phyloP scores from a whole-genome alignment of 345 rosid genomes.

The Heritiera littoralis region DNA sequence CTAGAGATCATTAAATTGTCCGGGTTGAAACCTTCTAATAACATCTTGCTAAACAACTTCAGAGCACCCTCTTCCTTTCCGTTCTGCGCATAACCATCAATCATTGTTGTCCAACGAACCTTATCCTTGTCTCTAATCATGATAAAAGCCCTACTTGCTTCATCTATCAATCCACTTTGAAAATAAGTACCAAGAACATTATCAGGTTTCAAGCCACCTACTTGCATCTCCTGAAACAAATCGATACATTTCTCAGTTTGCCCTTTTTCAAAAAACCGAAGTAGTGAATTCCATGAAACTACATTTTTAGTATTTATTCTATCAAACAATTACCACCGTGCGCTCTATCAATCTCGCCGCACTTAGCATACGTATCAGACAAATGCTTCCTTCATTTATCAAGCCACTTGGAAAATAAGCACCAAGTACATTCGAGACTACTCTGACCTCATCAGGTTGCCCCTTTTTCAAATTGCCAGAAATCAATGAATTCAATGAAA shows the following conservation, averaged over 20 bases:
- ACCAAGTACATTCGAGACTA: too few species aligned
- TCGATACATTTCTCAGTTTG: slow-evolving; percentile 47
- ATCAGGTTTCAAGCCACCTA: slow-evolving; percentile 43
- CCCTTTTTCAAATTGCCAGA: too few species aligned
- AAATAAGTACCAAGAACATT: slow-evolving; percentile 21
- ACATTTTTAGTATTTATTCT: slow-evolving; percentile 35
- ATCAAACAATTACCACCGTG: slow-evolving; percentile 41
- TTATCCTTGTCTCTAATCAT: slow-evolving; percentile 47
- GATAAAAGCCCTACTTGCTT: slow-evolving; percentile 38
- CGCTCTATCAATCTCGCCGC: slow-evolving; percentile 49
- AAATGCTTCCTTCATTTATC: background rate
- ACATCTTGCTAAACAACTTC: slow-evolving; percentile 45
- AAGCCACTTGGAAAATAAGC: slow-evolving; percentile 9
- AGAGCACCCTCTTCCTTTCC: slow-evolving; percentile 58
- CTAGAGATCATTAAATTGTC: slow-evolving; percentile 51
- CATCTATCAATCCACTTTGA: slow-evolving; percentile 28
- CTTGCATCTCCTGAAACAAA: slow-evolving; percentile 48
- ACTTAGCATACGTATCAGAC: slow-evolving; percentile 51
- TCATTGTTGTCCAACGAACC: slow-evolving; percentile 59
- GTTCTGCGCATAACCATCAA: slow-evolving; percentile 49
- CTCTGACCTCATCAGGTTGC: too few species aligned
- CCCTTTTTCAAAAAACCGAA: slow-evolving; percentile 46
- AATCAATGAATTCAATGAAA: too few species aligned
- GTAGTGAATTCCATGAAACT: slow-evolving; percentile 58
- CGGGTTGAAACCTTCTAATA: slow-evolving; percentile 34